Evolutionary conservation across 2,329 filamentous ascomycete species (phyloP), one percentile per base, ranked within the genome.

Genomic region (Cladophialophora exuberans): DNA sequence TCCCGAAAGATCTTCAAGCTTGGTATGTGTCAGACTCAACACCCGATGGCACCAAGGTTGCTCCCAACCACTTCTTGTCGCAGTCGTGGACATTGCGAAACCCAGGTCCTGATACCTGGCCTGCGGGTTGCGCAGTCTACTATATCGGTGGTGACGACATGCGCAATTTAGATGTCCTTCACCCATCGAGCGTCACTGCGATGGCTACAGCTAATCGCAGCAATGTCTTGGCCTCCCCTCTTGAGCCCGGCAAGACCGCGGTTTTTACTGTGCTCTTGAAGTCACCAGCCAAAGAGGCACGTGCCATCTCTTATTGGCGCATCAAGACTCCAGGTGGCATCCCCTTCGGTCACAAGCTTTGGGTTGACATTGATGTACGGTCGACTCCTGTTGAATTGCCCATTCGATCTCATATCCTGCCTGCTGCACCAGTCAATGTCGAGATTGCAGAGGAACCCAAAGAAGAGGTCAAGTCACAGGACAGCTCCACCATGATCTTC

Each of bases 101-200:
- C 69, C 86, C 87, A 17, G 93, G 94, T 23, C 83, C 83, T 9
- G 75, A 79, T 45, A 73, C 85, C 10, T 99, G 94, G 94, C 94
- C 94, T 31, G 83, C 86, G 52, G 94, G 92, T 59, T 96, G 90
- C 78, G 88, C 86, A 53, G 89, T 97, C 65, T 90, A 89, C 73
- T 97, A 92, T 67, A 88, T 95, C 56, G 91, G 93, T 54, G 94
- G 94, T 46, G 93, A 97, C 72, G 91, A 93, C 74, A 97, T 99
- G 94, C 90, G 95, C 65, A 88, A 92, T 63, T 82, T 96, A 51
- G 89, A 96, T 70, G 85, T 88, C 47, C 82, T 81, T 59, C 88
- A 88, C 66, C 89, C 91, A 20, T 85, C 88, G n/a, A 89, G 87
- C 63, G 84, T 90, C 53, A 80, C 82, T 33, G 86, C 92, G 64